A percentile compares a stretch with the other conserved stretches of the same genome.
phyloP scores from a whole-genome alignment of 345 rosid species.

The Hypericum perforatum region DNA sequence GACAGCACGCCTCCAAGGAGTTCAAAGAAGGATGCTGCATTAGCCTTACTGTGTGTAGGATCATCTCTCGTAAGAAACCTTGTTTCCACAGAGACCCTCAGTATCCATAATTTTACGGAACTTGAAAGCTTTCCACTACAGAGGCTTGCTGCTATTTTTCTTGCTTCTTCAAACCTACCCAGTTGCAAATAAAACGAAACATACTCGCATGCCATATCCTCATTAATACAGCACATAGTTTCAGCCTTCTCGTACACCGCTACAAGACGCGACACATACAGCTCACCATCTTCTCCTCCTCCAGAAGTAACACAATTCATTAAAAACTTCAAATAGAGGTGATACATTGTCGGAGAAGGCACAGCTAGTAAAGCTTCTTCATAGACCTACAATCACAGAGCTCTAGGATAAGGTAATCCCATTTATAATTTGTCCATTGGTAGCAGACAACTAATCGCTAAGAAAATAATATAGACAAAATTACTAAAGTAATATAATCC shows the following conservation, averaged over 20 bases:
- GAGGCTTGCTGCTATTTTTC: constrained; percentile 47
- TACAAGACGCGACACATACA: constrained; percentile 34
- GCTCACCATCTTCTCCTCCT: constrained; percentile 25
- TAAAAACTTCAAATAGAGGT: constrained; percentile 45
- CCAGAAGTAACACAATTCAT: constrained; percentile 34
- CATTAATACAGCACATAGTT: constrained; percentile 39
- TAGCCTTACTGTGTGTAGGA: constrained; percentile 32
- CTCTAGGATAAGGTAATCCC: background rate
- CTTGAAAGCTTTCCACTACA: constrained; percentile 44
- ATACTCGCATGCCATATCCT: constrained; percentile 61
- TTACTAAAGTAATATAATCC: no score
- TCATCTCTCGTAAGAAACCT: constrained; percentile 27
- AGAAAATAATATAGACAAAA: no score
- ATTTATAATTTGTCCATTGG: no score
- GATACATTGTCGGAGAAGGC: constrained; percentile 52
- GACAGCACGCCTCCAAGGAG: constrained; percentile 40
- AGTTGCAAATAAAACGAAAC: constrained; percentile 54
- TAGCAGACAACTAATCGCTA: no score
- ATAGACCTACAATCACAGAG: constrained; percentile 44
- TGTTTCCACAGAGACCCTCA: constrained; percentile 54
- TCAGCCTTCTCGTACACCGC: constrained; percentile 63
- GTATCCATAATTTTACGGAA: constrained; percentile 49
- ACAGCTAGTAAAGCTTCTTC: constrained; percentile 55
- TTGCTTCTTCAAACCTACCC: constrained; percentile 48
- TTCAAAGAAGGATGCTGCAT: constrained; percentile 36